Evolutionary conservation across 2,329 filamentous ascomycete genomes (phyloP).

Genomic region (Colletotrichum aenigma): DNA sequence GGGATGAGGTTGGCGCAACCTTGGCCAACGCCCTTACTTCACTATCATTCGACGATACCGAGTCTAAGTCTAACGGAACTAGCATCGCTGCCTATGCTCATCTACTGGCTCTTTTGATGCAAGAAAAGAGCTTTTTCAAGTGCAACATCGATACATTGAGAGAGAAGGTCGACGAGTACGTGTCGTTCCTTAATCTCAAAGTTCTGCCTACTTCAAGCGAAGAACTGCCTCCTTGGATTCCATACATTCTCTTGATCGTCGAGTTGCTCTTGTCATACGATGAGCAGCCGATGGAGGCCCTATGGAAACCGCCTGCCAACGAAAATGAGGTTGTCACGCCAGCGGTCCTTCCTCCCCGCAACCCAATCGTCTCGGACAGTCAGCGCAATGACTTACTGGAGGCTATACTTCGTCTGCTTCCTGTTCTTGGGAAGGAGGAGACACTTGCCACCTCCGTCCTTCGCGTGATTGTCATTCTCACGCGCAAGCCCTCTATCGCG

Average conservation of each 20-base stretch:
- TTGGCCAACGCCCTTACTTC: conserved; percentile 84
- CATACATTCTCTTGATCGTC: conserved; percentile 86
- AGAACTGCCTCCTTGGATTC: conserved; percentile 89
- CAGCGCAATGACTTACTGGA: conserved; percentile 76
- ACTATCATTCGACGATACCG: conserved; percentile 63
- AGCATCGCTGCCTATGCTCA: conserved; percentile 89
- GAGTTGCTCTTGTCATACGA: conserved; percentile 92
- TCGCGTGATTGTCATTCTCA: conserved; percentile 86
- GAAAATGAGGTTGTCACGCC: conserved; percentile 54
- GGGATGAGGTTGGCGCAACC: conserved; percentile 80
- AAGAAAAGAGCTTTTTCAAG: conserved; percentile 81
- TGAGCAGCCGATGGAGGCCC: conserved; percentile 75
- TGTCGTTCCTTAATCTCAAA: conserved; percentile 77
- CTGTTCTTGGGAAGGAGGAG: conserved; percentile 86
- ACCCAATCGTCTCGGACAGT: conserved; percentile 62
- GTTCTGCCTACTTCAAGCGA: conserved; percentile 44
- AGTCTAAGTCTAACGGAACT: conserved; percentile 65
- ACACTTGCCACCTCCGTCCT: conserved; percentile 82
- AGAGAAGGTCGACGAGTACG: conserved; percentile 75
- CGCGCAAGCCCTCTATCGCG: conserved; percentile 77
- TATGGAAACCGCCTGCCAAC: conserved; percentile 66
- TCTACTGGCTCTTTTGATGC: conserved; percentile 84
- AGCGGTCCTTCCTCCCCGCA: conserved; percentile 51
- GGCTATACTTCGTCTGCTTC: conserved; percentile 81
- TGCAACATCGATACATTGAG: conserved; percentile 76